Base-by-base conservation (phyloP, 129 eudicot species). In the Tagetes patula region DNA sequence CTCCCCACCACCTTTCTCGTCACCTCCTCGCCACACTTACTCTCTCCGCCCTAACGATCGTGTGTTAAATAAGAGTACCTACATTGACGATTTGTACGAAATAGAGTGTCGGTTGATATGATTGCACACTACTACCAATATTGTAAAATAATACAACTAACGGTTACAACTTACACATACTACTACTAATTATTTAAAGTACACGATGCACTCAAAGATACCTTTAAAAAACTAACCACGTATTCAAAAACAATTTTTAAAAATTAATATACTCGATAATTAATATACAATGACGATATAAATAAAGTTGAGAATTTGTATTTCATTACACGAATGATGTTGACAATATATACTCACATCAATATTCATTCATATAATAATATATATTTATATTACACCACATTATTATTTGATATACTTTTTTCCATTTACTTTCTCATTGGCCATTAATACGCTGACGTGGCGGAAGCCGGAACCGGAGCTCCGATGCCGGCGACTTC, bases 381-480 rank as follows among this genome's bases (percentile, higher is more conserved):
- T 20, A 20, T 20, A 20, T 20, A 20, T 20, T 20, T 20, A 49
- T 14, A 58, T 56, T 59, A 14, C 10, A 59, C 9, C 3, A 8
- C 9, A 58, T 58, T 32, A 58, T 32, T 58, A 58, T 32, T 30
- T 7, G 9, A 6, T 50, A 42, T 49, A 50, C 27, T 54, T 7
- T 0, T 3, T 20, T 2, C 20, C 3, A 5, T 27, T 3, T 3
- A 4, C 0, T 6, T 37, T n/a, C 61, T 67, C 69, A 76, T 69
- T 45, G 69, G 50, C 53, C 80, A 37, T 77, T 59, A 37, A 69
- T 66, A 14, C 72, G 78, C 27, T 80, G 74, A 36, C 82, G 81
- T 74, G 77, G 96, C 6, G 92, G 89, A 36, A 89, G 84, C 86
- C 90, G 47, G 73, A 90, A 85, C 60, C 96, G 89, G 80, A 90